Percentiles rank a stretch among this genome's conserved stretches.
Evolutionary conservation across 2,329 filamentous ascomycete genomes (phyloP).

Genomic region (Lachnellula hyalina): DNA sequence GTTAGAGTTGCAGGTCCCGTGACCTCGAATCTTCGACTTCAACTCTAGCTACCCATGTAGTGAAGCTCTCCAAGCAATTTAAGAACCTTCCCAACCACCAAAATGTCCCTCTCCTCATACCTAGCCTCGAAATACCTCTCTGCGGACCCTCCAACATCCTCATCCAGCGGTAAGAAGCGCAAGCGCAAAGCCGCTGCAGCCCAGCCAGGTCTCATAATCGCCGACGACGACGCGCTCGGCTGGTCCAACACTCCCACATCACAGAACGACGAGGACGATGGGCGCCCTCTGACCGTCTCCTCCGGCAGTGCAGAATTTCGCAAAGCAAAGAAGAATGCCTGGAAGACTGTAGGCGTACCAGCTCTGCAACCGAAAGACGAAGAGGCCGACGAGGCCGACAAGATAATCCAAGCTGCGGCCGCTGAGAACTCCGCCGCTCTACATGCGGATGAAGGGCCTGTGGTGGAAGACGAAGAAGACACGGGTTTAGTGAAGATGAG

Average conservation of each 20-base stretch:
- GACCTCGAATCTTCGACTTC: too few relatives aligned
- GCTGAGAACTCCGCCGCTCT: slow-evolving; percentile 55
- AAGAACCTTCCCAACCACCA: slow-evolving; percentile 1
- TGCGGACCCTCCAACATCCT: slow-evolving; percentile 50
- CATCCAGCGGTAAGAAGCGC: slow-evolving; percentile 54
- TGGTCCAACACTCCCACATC: slow-evolving; percentile 38
- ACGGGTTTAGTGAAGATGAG: slow-evolving; percentile 65
- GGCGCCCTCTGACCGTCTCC: slow-evolving; percentile 43
- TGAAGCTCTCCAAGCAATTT: too few relatives aligned
- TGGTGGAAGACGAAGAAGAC: slow-evolving; percentile 45
- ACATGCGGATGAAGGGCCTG: slow-evolving; percentile 45
- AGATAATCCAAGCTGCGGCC: slow-evolving; percentile 68
- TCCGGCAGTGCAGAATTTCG: slow-evolving; percentile 57
- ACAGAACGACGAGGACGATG: slow-evolving; percentile 47
- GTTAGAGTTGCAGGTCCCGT: too few relatives aligned
- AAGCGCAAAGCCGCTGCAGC: slow-evolving; percentile 48
- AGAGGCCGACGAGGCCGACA: slow-evolving; percentile 65
- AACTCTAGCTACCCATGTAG: too few relatives aligned
- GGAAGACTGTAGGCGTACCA: slow-evolving; percentile 62
- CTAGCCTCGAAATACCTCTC: slow-evolving; percentile 88
- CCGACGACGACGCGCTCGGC: slow-evolving; percentile 53
- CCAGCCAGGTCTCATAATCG: slow-evolving; percentile 53
- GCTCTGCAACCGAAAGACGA: slow-evolving; percentile 33
- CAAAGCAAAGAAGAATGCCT: slow-evolving; percentile 70
- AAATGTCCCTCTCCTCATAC: slow-evolving; percentile 71